Conservation (phyloP, 345 rosid genomes). For the Punica granatum region DNA sequence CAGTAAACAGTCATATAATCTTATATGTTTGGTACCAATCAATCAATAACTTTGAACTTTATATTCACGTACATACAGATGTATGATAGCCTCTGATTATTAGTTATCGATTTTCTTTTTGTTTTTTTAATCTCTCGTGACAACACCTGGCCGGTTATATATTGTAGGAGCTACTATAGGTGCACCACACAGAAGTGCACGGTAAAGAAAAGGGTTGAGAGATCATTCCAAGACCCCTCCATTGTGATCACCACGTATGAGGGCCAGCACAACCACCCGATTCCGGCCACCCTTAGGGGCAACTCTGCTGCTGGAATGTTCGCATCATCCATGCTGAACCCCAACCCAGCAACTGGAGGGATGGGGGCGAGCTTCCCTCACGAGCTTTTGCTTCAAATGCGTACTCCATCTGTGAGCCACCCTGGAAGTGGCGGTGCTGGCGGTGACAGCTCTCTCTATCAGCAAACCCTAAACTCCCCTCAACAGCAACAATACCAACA, state of each 20-base stretch:
- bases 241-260: slow-evolving; percentile 84
- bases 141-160: not conserved
- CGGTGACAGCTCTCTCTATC: slow-evolving; percentile 17
- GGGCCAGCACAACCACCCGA: slow-evolving; percentile 79
- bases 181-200: slow-evolving; percentile 85
- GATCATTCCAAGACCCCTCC: slow-evolving; percentile 84
- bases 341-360: slow-evolving; percentile 21
- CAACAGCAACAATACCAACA: slow-evolving; percentile 26
- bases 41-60: too few species aligned
- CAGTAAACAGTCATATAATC: too few species aligned
- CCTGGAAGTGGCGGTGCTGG: slow-evolving; percentile 10
- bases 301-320: slow-evolving; percentile 44
- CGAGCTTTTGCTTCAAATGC: slow-evolving; percentile 27
- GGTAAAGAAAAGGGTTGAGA: slow-evolving; percentile 89
- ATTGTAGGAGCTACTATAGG: slow-evolving; percentile 75
- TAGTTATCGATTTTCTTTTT: not conserved
- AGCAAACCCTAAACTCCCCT: slow-evolving; percentile 4
- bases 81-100: not conserved
- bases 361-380: slow-evolving; percentile 28
- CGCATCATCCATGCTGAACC: slow-evolving; percentile 25
- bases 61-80: not conserved
- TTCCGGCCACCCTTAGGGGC: slow-evolving; percentile 65
- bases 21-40: not conserved
- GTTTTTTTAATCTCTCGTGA: not conserved
- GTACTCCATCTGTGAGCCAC: too few species aligned